Base-by-base conservation (phyloP, 2,329 filamentous ascomycete species). In the Ophiostoma novo-ulmi region DNA sequence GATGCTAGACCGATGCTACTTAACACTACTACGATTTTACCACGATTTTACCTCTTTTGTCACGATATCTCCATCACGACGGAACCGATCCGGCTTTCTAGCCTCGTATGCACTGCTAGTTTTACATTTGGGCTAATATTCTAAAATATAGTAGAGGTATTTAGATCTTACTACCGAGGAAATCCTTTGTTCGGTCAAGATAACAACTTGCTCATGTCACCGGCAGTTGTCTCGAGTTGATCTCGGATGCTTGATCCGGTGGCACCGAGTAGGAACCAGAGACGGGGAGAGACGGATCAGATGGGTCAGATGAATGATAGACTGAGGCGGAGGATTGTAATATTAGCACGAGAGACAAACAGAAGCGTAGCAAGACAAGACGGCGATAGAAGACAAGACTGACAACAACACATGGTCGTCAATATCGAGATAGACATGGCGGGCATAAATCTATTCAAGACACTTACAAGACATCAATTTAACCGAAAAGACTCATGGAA, bases 161-260 rank as follows among this genome's bases (percentile, higher is more conserved):
- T 31, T 31, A 31, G 31, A 31, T 31, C 31, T 2, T 4, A 31
- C 31, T 31, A 31, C 31, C 31, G 31, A 31, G 31, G 31, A 31
- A 44, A 44, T 48, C 44, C 44, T 48, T 48, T 48, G 44, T 48
- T 48, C 17, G 11, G 52, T 20, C 52, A 55, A 52, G 58, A 63
- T 63, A 63, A 63, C 58, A 63, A 63, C 58, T 63, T 22, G 58
- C 58, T 63, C 58, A 26, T 35, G n/a, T 48, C 44, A 48, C 44
- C 52, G 58, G 58, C 26, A 63, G 11, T 35, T 63, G 58, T 63
- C 58, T 63, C 44, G 26, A 26, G n/a, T 31, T 11, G 52, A 26
- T 58, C 26, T 31, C 58, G 58, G 58, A 35, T 63, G 58, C 58
- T 63, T 31, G 26, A 20, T 36, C 58, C 58, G 58, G 58, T 63